Base-by-base conservation (phyloP, 768 basidiomycete species). In the Filobasidium wieringae region DNA sequence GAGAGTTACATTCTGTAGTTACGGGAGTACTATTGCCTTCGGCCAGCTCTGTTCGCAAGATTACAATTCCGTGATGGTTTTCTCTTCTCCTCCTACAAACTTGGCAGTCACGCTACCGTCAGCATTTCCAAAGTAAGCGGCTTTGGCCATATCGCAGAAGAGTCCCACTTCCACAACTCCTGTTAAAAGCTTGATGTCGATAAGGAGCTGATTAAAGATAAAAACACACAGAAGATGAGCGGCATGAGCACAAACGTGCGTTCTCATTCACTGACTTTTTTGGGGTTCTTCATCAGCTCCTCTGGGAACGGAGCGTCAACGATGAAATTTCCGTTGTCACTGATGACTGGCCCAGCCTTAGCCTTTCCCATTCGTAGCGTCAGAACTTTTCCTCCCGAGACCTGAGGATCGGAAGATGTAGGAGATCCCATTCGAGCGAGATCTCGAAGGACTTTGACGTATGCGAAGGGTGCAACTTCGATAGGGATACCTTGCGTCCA, bases 121-220 rank as follows among this genome's bases (percentile, higher is more conserved):
- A 57, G 66, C 70, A 43, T 73, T 71, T 27, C 72, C 72, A 58
- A 97, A 99, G 77, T 96, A 97, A n/a, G 92, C 93, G 0, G 91
- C 91, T 69, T 84, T 81, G 4, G 87, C 91, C 68, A 60, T 33
- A 2, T 43, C 53, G 33, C 79, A 91, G 77, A 99, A 97, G n/a
- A 99, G 74, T 0, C 95, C 95, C 32, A 96, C 95, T 73, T 99
- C 95, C n/a, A 97, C 88, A 24, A 96, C 89, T 45, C 95, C 95
- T 2, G 93, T 97, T 59, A 97, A 79, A 80, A 93, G 81, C 78
- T 58, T 62, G 51, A 62, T 55, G 22, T 53, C 69, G 60, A 40
- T 55, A 54, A 93, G 76, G 17, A 96, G 78, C 87, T 92, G 39
- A 19, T 24, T 19, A n/a, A n/a, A n/a, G n/a, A 9, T 51, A 19